Conservation (phyloP, 148 eudicot genomes). For the Persicaria maculosa region DNA sequence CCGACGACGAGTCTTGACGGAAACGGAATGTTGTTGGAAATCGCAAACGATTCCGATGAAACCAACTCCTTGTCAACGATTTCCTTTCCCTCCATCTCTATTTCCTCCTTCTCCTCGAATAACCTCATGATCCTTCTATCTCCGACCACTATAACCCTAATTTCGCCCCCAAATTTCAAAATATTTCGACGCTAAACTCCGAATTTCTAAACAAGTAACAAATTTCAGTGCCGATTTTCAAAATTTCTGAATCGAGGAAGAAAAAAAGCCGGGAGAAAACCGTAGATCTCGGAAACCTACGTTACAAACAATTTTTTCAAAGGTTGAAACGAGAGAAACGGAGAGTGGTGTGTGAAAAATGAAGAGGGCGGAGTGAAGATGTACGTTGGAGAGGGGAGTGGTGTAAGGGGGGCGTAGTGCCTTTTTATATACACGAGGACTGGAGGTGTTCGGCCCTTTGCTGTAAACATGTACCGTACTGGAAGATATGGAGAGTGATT, state of each 20-base stretch:
- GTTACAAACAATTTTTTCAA: not conserved
- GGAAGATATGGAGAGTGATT: not conserved
- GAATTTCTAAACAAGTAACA: not conserved
- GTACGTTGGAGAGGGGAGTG: not conserved
- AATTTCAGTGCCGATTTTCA: not conserved
- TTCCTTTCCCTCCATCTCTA: not conserved
- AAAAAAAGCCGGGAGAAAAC: not conserved
- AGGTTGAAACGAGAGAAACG: too few relatives aligned
- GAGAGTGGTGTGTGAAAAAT: not conserved
- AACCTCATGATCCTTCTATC: not conserved
- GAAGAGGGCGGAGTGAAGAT: not conserved
- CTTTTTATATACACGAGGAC: not conserved
- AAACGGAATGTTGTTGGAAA: conserved; percentile 24
- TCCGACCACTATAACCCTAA: not conserved
- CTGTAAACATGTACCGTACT: too few relatives aligned
- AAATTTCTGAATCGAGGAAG: too few relatives aligned
- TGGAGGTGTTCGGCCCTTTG: not conserved
- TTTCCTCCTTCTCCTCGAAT: not conserved
- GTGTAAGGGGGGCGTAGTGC: not conserved
- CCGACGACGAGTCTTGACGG: conserved; percentile 63
- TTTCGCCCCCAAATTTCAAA: not conserved
- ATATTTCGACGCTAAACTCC: not conserved
- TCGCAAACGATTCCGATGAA: not conserved
- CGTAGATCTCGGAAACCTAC: not conserved
- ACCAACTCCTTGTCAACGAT: not conserved